These are phyloP conservation scores for Protomyces pachydermus DNA, from an alignment of 1,139 yeast genomes.

Conservation along the genomic window DNA sequence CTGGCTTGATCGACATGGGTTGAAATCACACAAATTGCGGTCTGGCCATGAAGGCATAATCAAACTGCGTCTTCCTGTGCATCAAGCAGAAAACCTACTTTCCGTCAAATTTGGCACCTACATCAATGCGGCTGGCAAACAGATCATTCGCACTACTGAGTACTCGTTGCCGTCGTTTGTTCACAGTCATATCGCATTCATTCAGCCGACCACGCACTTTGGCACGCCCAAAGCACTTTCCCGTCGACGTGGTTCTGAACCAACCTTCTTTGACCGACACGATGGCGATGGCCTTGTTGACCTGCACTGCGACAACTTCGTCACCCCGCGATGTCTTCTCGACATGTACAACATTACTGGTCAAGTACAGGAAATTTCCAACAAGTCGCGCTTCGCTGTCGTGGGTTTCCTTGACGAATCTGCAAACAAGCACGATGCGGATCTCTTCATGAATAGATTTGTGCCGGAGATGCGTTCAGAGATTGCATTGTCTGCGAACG, in stretches of 20 bases:
- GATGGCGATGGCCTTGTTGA: not conserved
- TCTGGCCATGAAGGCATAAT: not conserved
- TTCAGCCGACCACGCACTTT: constrained; percentile 11
- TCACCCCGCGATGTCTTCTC: constrained; percentile 10
- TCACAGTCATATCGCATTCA: constrained; percentile 7
- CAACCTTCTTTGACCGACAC: not conserved
- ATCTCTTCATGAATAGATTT: not conserved
- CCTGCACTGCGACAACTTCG: not conserved
- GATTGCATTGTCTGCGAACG: not conserved
- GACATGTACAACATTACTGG: constrained; percentile 8
- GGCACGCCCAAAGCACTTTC: not conserved
- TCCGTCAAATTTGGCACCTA: not conserved
- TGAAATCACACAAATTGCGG: not conserved
- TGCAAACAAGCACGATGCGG: not conserved
- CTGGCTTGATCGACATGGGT: constrained; percentile 5
- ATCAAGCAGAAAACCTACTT: constrained; percentile 7
- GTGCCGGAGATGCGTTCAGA: not conserved
- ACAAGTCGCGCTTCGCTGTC: constrained; percentile 5
- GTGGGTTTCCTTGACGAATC: constrained; percentile 2
- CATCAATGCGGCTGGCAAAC: not conserved
- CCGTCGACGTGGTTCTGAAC: not conserved
- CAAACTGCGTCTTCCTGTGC: not conserved
- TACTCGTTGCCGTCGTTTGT: constrained; percentile 4
- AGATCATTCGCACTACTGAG: not conserved
- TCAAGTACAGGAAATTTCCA: not conserved